Percentiles rank a stretch among this genome's conserved stretches.
Evolutionary conservation across 257 asterid genomes (phyloP).

Genomic region (Phtheirospermum japonicum): DNA sequence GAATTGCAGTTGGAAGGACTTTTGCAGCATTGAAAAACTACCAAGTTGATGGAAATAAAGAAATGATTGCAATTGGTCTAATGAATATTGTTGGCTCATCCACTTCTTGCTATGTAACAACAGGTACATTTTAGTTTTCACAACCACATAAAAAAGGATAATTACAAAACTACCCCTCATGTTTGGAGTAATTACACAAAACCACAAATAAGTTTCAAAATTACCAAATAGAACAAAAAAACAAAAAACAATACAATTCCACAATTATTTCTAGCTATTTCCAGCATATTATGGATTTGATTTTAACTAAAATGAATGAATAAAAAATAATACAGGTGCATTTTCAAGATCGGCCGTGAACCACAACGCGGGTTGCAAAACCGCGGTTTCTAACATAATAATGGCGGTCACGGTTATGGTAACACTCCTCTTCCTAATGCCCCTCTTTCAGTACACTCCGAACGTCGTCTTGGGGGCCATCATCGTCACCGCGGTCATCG

Average conservation of each 20-base stretch:
- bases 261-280: too few species aligned
- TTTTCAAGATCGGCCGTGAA: slow-evolving; percentile 94
- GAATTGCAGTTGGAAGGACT: slow-evolving; percentile 92
- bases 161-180: background rate
- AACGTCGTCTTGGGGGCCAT: slow-evolving; percentile 80
- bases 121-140: slow-evolving; percentile 39
- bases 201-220: too few species aligned
- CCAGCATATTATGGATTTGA: background rate
- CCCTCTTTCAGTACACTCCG: slow-evolving; percentile 86
- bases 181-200: too few species aligned
- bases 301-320: background rate
- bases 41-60: slow-evolving; percentile 93
- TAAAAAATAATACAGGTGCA: slow-evolving; percentile 44
- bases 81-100: slow-evolving; percentile 88
- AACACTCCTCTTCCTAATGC: slow-evolving; percentile 87
- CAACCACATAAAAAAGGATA: background rate
- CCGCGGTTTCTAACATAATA: slow-evolving; percentile 72
- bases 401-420: slow-evolving; percentile 89
- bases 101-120: slow-evolving; percentile 83
- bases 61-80: slow-evolving; percentile 86
- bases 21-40: slow-evolving; percentile 88
- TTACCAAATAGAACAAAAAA: too few species aligned
- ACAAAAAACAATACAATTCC: too few species aligned
- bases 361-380: slow-evolving; percentile 88
- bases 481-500: slow-evolving; percentile 77